Percentiles rank a stretch among this genome's conserved stretches.
Evolutionary conservation across 257 asterid species (phyloP).

Genomic region (Ehretia macrophylla): DNA sequence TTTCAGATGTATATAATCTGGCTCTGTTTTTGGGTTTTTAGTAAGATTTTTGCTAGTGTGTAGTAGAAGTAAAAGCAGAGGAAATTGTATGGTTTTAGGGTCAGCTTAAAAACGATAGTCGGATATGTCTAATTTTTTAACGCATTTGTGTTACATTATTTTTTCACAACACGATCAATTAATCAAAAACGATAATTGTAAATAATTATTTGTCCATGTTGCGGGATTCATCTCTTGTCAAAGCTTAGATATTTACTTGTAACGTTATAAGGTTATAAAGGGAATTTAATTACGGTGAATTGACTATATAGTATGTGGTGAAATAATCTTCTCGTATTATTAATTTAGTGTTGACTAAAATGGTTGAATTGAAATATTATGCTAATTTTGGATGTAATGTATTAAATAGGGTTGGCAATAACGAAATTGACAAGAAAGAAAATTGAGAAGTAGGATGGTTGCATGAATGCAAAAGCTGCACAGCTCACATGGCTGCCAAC

Average conservation of each 20-base stretch:
- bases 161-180: no score
- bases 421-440: background rate
- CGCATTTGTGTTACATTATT: no score
- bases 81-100: background rate
- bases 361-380: background rate
- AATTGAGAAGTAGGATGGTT: background rate
- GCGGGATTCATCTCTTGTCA: no score
- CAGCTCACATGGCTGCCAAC: slow-evolving; percentile 41
- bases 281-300: no score
- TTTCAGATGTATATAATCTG: slow-evolving; percentile 5
- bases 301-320: no score
- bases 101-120: no score
- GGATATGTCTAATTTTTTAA: no score
- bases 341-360: background rate
- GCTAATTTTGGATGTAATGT: background rate
- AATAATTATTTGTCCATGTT: no score
- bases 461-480: slow-evolving; percentile 35
- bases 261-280: no score
- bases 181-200: no score
- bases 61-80: background rate
- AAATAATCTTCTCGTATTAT: no score
- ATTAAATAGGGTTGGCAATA: background rate
- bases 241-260: no score
- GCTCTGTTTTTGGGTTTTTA: background rate
- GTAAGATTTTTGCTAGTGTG: background rate